A percentile compares a stretch with the other conserved stretches of the same genome.
phyloP scores from a whole-genome alignment of 176 grass and related monocot genomes.

The Chrysopogon serrulatus region DNA sequence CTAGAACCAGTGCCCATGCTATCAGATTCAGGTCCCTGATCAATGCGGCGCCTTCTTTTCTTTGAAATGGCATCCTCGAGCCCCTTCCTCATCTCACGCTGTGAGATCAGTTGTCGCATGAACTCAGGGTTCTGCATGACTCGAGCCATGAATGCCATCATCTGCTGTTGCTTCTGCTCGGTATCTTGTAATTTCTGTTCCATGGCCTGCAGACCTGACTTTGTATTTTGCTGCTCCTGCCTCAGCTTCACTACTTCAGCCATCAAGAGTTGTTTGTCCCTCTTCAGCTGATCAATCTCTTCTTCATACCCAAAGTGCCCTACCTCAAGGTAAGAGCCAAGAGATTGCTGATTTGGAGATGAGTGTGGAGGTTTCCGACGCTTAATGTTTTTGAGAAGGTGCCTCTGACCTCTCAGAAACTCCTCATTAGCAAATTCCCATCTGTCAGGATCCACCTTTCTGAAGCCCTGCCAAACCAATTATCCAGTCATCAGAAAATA shows the following conservation, averaged over 20 bases:
- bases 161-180: conserved; percentile 86
- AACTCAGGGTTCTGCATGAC: conserved; percentile 76
- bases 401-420: conserved; percentile 78
- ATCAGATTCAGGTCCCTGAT: conserved; percentile 45
- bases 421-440: conserved; percentile 98
- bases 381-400: conserved; percentile 89
- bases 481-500: conserved; percentile 23
- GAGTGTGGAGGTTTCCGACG: conserved; percentile 60
- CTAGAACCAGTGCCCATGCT: conserved; percentile 34
- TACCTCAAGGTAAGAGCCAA: conserved; percentile 76
- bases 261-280: conserved; percentile 77
- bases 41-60: conserved; percentile 73
- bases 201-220: conserved; percentile 63
- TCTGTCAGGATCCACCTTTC: conserved; percentile 89
- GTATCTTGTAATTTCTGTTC: conserved; percentile 77
- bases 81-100: conserved; percentile 64
- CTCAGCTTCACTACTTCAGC: conserved; percentile 85
- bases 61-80: conserved; percentile 69
- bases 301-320: conserved; percentile 79
- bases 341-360: conserved; percentile 48
- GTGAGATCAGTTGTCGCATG: conserved; percentile 54
- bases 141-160: conserved; percentile 89
- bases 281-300: conserved; percentile 68
- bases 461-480: conserved; percentile 72
- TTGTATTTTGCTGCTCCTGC: conserved; percentile 90